Evolutionary conservation across 371 early-diverging fungal species (phyloP).

Genomic region (Syncephalastrum monosporum): DNA sequence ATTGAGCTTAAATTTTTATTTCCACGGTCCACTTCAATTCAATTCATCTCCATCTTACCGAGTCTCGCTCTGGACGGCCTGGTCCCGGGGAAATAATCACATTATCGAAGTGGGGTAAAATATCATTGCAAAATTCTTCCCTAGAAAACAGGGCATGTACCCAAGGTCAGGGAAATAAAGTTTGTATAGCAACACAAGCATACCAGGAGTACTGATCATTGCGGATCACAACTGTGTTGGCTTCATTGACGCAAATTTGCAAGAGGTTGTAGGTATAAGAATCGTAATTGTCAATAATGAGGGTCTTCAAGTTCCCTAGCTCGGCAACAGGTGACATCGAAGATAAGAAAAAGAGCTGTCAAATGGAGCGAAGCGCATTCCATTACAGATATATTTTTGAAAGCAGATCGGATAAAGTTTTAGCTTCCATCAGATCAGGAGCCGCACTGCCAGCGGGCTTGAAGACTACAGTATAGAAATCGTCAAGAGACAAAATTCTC

Average conservation of each 20-base stretch:
- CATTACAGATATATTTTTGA: no score
- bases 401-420: no score
- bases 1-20: slow-evolving; percentile 3
- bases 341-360: no score
- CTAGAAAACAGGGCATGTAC: slow-evolving; percentile 26
- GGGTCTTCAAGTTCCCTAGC: slow-evolving; percentile 28
- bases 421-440: no score
- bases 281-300: slow-evolving; percentile 96
- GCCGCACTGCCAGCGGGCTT: no score
- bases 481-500: no score
- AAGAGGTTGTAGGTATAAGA: slow-evolving; percentile 94
- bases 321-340: no score
- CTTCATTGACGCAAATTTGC: slow-evolving; percentile 59
- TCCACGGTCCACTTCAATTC: slow-evolving; percentile 4
- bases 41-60: slow-evolving; percentile 15
- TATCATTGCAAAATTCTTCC: slow-evolving; percentile 48
- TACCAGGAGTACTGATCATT: slow-evolving; percentile 91
- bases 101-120: slow-evolving; percentile 86
- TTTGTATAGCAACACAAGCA: slow-evolving; percentile 1
- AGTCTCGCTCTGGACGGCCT: slow-evolving; percentile 65
- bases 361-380: no score
- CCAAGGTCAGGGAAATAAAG: neutral
- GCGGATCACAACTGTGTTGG: slow-evolving; percentile 75
- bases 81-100: slow-evolving; percentile 95
- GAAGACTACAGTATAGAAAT: no score